Evolutionary conservation across 2,329 filamentous ascomycete species (phyloP).

Genomic region (Aspergillus sojae): DNA sequence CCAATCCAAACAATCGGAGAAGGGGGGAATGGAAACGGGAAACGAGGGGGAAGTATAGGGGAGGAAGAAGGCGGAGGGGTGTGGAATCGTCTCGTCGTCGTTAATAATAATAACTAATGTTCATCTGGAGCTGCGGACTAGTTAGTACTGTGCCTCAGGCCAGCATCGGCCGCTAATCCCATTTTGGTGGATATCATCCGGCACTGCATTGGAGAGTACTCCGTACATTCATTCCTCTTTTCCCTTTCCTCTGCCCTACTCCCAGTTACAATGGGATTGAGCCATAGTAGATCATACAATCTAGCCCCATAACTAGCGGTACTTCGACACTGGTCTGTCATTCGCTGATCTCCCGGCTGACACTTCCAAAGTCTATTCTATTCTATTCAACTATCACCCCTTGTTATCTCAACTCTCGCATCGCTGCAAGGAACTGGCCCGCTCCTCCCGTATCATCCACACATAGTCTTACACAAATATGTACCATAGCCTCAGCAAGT

Average conservation of each 20-base stretch:
- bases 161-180: not conserved
- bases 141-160: constrained; percentile 1
- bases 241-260: not conserved
- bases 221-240: no score
- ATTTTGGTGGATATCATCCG: not conserved
- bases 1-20: not conserved
- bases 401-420: not conserved
- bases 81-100: constrained; percentile 2
- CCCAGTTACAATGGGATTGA: not conserved
- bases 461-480: not conserved
- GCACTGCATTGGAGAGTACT: not conserved
- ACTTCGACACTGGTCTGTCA: not conserved
- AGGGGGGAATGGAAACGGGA: not conserved
- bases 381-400: not conserved
- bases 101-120: constrained; percentile 10
- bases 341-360: not conserved
- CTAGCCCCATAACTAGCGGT: not conserved
- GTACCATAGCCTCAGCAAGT: not conserved
- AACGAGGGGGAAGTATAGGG: constrained; percentile 12
- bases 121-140: constrained; percentile 6
- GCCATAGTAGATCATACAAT: not conserved
- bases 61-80: constrained; percentile 13
- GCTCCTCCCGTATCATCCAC: not conserved
- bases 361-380: not conserved
- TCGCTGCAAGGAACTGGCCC: not conserved